Evolutionary conservation across 2,329 filamentous ascomycete species (phyloP).

Genomic region (Penicillium sp.): DNA sequence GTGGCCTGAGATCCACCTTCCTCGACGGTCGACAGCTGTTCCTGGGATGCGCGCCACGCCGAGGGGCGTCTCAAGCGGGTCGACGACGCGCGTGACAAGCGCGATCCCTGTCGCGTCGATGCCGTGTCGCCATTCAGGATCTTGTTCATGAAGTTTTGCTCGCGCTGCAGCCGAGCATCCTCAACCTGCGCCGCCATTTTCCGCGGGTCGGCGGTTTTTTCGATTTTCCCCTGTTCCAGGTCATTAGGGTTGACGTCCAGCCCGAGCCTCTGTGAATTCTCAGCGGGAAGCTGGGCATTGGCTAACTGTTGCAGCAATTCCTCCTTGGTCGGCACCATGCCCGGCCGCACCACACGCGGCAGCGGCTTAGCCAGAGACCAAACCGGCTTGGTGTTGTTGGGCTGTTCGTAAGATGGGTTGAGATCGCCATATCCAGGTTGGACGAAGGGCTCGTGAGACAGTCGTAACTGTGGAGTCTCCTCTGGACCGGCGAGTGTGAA

Average conservation of each 20-base stretch:
- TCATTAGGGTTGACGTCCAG: conserved; percentile 44
- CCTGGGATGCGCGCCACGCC: conserved; percentile 10
- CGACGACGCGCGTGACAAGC: conserved; percentile 27
- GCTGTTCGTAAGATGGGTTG: conserved; percentile 56
- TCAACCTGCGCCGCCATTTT: conserved; percentile 48
- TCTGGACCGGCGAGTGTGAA: conserved; percentile 36
- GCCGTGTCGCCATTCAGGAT: conserved; percentile 29
- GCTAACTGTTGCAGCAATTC: conserved; percentile 35
- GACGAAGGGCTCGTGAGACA: conserved; percentile 47
- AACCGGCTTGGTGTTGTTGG: conserved; percentile 50
- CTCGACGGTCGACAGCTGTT: conserved; percentile 25
- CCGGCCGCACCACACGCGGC: conserved; percentile 53
- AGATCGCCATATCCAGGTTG: conserved; percentile 54
- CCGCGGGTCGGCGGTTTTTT: conserved; percentile 36
- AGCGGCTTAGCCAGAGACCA: conserved; percentile 56
- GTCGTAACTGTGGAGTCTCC: conserved; percentile 29
- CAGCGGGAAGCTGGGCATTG: conserved; percentile 32
- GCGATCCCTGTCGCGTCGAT: conserved; percentile 18
- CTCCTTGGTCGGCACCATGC: conserved; percentile 51
- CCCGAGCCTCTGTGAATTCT: conserved; percentile 34
- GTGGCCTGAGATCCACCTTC: conserved; percentile 23
- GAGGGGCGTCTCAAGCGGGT: conserved; percentile 22
- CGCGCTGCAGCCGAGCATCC: conserved; percentile 43
- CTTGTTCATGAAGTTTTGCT: conserved; percentile 40
- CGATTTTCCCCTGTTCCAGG: conserved; percentile 44